A percentile compares a stretch with the other conserved stretches of the same genome.
These are phyloP conservation scores for Chrysoporthe austroafricana DNA, from an alignment of 2,329 filamentous ascomycete genomes.

Conservation along the genomic window DNA sequence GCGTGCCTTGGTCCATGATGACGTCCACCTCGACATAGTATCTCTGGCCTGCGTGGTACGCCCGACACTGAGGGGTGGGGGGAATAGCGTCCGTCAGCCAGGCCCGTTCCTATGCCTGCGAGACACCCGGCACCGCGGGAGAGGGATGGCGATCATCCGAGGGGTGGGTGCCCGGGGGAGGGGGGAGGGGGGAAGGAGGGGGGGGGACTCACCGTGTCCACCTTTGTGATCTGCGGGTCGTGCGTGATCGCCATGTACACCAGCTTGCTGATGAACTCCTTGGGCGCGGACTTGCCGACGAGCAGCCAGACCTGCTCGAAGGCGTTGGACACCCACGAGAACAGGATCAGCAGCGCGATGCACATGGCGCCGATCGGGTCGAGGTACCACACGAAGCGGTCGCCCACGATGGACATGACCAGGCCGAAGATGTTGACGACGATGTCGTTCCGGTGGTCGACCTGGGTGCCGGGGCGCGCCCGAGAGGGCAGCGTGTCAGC, in stretches of 20 bases:
- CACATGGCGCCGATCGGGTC: slow-evolving; percentile 64
- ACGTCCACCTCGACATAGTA: slow-evolving; percentile 68
- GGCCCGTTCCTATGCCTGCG: too few species aligned
- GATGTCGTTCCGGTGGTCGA: slow-evolving; percentile 62
- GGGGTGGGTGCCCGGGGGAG: too few species aligned
- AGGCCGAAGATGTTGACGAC: slow-evolving; percentile 59
- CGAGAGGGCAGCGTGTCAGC: not conserved
- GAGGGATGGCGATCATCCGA: not conserved
- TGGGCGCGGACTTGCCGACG: slow-evolving; percentile 64
- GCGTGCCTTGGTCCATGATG: slow-evolving; percentile 59
- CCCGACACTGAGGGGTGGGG: slow-evolving; percentile 47
- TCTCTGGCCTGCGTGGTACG: slow-evolving; percentile 64
- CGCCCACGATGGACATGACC: slow-evolving; percentile 58
- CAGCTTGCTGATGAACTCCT: slow-evolving; percentile 58
- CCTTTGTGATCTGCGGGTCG: slow-evolving; percentile 56
- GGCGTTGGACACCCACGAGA: slow-evolving; percentile 64
- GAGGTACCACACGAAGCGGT: slow-evolving; percentile 60
- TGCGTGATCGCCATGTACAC: slow-evolving; percentile 61
- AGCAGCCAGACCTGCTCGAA: slow-evolving; percentile 66
- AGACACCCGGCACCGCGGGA: too few species aligned
- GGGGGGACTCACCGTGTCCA: slow-evolving; percentile 50
- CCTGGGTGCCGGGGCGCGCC: slow-evolving; percentile 33
- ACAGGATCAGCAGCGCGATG: slow-evolving; percentile 63
- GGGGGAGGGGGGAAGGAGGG: not conserved
- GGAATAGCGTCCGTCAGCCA: not conserved